These are phyloP conservation scores for Picochlorum sp. DNA, from an alignment of 139 green algal species.

Conservation along the genomic window DNA sequence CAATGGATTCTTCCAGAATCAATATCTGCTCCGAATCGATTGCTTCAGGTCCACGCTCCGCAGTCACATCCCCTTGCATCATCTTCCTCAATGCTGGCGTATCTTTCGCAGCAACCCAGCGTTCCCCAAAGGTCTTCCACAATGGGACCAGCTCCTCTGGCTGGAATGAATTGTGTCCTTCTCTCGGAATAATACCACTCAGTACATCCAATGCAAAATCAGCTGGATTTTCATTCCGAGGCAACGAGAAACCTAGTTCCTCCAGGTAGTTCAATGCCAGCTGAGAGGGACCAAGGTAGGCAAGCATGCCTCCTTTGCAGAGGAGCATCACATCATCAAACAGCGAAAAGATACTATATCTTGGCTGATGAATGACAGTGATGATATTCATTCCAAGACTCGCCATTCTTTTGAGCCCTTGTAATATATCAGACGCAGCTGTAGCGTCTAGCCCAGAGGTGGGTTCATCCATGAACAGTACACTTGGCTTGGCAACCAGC, in stretches of 20 bases:
- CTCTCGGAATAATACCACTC: slow-evolving; percentile 29
- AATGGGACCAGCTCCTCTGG: slow-evolving; percentile 32
- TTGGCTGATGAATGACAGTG: slow-evolving; percentile 58
- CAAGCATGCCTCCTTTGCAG: slow-evolving; percentile 39
- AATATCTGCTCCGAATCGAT: slow-evolving; percentile 38
- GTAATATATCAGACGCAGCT: slow-evolving; percentile 59
- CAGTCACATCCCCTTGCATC: neutral
- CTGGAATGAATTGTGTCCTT: slow-evolving; percentile 22
- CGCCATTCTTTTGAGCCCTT: slow-evolving; percentile 35
- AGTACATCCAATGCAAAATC: slow-evolving; percentile 59
- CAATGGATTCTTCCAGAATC: slow-evolving; percentile 33
- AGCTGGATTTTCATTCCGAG: slow-evolving; percentile 55
- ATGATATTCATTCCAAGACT: slow-evolving; percentile 63
- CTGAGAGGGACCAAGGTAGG: slow-evolving; percentile 41
- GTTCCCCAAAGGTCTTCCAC: slow-evolving; percentile 25
- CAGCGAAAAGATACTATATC: slow-evolving; percentile 59
- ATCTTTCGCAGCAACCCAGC: slow-evolving; percentile 18
- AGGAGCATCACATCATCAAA: slow-evolving; percentile 72
- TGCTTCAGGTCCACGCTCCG: neutral
- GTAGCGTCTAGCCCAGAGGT: slow-evolving; percentile 57
- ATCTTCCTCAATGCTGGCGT: neutral
- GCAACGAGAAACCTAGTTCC: slow-evolving; percentile 44
- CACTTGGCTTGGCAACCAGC: slow-evolving; percentile 50
- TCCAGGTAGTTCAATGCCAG: slow-evolving; percentile 46
- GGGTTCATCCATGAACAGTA: slow-evolving; percentile 63